Conservation (phyloP, 2,329 filamentous ascomycete genomes). For the Trichoderma sp. region DNA sequence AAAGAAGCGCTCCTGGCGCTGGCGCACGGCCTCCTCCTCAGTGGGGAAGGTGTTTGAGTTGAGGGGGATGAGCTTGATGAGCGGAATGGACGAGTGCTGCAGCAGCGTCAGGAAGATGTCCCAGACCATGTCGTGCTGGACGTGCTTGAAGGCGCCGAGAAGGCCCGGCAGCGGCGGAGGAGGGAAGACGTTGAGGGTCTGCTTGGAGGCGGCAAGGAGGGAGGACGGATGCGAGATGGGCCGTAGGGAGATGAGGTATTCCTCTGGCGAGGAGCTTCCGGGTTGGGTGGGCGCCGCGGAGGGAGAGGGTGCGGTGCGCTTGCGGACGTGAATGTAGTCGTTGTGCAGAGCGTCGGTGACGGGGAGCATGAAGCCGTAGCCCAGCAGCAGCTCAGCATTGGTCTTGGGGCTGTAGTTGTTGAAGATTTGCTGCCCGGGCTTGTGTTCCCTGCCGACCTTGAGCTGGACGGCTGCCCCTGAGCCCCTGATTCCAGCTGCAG, state of each 20-base stretch:
- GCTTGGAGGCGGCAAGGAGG: constrained; percentile 42
- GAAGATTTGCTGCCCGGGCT: constrained; percentile 54
- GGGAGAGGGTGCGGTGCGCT: constrained; percentile 31
- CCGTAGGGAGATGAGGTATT: constrained; percentile 53
- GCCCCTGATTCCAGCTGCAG: not conserved
- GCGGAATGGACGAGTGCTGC: constrained; percentile 30
- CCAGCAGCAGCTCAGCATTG: constrained; percentile 66
- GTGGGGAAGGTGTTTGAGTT: not conserved
- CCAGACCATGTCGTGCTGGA: constrained; percentile 53
- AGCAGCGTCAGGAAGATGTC: constrained; percentile 44
- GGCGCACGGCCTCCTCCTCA: constrained; percentile 31
- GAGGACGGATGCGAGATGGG: constrained; percentile 49
- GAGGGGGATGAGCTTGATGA: constrained; percentile 29
- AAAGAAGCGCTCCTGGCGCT: constrained; percentile 31
- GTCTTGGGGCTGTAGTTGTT: constrained; percentile 75
- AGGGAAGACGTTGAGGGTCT: constrained; percentile 33
- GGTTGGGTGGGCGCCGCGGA: not conserved
- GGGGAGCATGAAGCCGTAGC: constrained; percentile 60
- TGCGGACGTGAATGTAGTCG: constrained; percentile 58
- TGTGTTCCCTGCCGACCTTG: constrained; percentile 41
- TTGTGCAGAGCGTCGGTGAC: constrained; percentile 51
- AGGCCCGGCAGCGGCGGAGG: constrained; percentile 24
- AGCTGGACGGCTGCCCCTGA: constrained; percentile 40
- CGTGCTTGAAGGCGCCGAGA: constrained; percentile 45
- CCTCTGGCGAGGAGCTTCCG: constrained; percentile 29